Conservation (phyloP, 2,329 filamentous ascomycete genomes). For the Fusarium gaditjirri region DNA sequence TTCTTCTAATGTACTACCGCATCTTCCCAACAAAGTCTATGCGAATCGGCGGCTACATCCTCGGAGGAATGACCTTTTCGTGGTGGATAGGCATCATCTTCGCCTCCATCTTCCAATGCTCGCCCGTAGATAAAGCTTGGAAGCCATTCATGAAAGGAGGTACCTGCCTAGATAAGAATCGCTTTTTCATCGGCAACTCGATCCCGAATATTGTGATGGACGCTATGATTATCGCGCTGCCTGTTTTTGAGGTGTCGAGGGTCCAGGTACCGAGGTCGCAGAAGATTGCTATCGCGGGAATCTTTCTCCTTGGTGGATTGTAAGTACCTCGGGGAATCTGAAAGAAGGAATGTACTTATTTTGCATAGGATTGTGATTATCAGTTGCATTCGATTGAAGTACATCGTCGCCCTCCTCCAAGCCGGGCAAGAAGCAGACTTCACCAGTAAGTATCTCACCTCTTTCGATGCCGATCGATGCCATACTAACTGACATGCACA, state of each 20-base stretch:
- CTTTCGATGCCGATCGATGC: rapidly evolving
- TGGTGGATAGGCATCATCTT: conserved; percentile 10
- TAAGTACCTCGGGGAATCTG: rapidly evolving
- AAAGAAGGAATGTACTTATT: rapidly evolving
- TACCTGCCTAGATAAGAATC: conserved; percentile 2
- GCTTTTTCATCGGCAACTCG: not conserved
- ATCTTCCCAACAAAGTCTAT: conserved; percentile 8
- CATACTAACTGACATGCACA: not conserved
- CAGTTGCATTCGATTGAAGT: not conserved
- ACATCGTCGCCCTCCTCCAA: not conserved
- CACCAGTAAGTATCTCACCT: not conserved
- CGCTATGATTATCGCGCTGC: conserved; percentile 1
- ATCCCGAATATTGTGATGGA: conserved; percentile 9
- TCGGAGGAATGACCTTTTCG: not conserved
- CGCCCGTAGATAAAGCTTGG: conserved; percentile 1
- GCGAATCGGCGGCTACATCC: not conserved
- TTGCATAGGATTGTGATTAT: not conserved
- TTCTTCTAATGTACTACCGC: not conserved
- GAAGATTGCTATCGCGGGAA: not conserved
- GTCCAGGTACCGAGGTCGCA: conserved; percentile 1
- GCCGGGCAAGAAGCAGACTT: not conserved
- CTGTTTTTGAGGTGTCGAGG: not conserved
- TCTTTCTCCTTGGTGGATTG: not conserved
- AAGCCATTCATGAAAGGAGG: conserved; percentile 1
- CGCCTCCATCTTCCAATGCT: conserved; percentile 8